Percentiles rank a stretch among this genome's conserved stretches.
These are phyloP conservation scores for Ambrosiella beaveri DNA, from an alignment of 2,329 filamentous ascomycete species.

Conservation along the genomic window DNA sequence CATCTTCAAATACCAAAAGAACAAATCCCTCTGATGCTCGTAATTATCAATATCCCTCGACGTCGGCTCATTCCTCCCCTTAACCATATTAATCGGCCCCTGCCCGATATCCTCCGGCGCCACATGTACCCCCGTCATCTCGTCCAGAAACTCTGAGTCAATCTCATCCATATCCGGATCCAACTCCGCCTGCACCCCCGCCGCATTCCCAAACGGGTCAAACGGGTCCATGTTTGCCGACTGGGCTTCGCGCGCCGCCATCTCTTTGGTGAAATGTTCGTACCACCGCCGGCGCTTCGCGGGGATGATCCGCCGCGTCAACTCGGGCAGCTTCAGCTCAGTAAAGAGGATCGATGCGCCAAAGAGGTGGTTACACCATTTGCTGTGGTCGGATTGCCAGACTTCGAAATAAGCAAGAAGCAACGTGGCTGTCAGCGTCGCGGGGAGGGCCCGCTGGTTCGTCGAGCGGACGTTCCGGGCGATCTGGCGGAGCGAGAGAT, in stretches of 20 bases:
- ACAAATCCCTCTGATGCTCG: conserved; percentile 68
- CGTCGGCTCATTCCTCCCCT: conserved; percentile 25
- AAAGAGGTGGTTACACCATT: conserved; percentile 85
- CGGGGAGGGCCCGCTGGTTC: conserved; percentile 51
- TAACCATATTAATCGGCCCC: conserved; percentile 20
- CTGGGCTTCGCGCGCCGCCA: conserved; percentile 10
- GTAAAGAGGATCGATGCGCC: conserved; percentile 67
- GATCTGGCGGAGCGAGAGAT: conserved; percentile 63
- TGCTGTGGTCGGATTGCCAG: conserved; percentile 82
- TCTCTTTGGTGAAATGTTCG: conserved; percentile 22
- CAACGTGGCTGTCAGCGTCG: conserved; percentile 75
- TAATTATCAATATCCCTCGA: conserved; percentile 59
- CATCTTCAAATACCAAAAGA: conserved; percentile 94
- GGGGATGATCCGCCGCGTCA: conserved; percentile 53
- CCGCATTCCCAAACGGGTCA: conserved; percentile 16
- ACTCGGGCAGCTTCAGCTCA: conserved; percentile 61
- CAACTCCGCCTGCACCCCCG: conserved; percentile 14
- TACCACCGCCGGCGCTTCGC: conserved; percentile 33
- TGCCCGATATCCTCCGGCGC: conserved; percentile 23
- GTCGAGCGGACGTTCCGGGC: conserved; percentile 57
- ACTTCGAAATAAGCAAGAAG: conserved; percentile 86
- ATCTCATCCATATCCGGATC: conserved; percentile 22
- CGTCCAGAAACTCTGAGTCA: conserved; percentile 25
- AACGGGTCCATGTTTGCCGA: conserved; percentile 15
- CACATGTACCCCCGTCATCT: conserved; percentile 25